These are phyloP conservation scores for Ceratocystis ficicola DNA, from an alignment of 2,329 filamentous ascomycete species.

Conservation along the genomic window DNA sequence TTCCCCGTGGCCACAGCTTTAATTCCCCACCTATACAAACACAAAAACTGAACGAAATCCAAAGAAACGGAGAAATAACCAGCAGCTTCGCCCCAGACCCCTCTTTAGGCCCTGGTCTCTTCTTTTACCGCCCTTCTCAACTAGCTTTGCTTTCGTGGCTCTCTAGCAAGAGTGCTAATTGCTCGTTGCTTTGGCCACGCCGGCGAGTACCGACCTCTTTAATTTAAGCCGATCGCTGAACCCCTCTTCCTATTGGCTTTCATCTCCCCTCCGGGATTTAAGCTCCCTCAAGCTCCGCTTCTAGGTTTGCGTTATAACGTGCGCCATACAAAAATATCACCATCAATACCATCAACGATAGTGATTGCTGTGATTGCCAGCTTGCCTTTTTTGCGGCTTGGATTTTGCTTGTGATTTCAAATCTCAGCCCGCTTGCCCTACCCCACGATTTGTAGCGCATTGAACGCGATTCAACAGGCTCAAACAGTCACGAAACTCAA, in stretches of 20 bases:
- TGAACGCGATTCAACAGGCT: too few relatives aligned
- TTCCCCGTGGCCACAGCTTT: not conserved
- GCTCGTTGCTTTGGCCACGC: too few relatives aligned
- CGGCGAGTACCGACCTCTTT: not conserved
- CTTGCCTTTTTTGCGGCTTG: not conserved
- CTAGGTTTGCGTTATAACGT: not conserved
- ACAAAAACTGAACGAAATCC: not conserved
- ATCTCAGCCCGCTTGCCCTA: too few relatives aligned
- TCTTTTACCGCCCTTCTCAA: too few relatives aligned
- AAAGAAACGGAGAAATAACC: not conserved
- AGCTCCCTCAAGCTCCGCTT: slow-evolving; percentile 9
- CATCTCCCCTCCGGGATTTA: not conserved
- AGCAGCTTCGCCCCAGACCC: not conserved
- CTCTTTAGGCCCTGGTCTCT: not conserved
- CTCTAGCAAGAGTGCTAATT: too few relatives aligned
- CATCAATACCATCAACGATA: not conserved
- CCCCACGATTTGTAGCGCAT: too few relatives aligned
- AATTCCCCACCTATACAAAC: not conserved
- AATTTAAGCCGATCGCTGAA: slow-evolving; percentile 5
- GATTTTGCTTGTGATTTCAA: not conserved
- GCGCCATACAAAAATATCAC: not conserved
- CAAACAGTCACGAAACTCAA: too few relatives aligned
- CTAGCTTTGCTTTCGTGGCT: too few relatives aligned
- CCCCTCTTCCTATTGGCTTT: not conserved
- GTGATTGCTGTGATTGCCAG: not conserved